phyloP scores from a whole-genome alignment of 2,329 filamentous ascomycete genomes.

The Microdochium bolleyi region DNA sequence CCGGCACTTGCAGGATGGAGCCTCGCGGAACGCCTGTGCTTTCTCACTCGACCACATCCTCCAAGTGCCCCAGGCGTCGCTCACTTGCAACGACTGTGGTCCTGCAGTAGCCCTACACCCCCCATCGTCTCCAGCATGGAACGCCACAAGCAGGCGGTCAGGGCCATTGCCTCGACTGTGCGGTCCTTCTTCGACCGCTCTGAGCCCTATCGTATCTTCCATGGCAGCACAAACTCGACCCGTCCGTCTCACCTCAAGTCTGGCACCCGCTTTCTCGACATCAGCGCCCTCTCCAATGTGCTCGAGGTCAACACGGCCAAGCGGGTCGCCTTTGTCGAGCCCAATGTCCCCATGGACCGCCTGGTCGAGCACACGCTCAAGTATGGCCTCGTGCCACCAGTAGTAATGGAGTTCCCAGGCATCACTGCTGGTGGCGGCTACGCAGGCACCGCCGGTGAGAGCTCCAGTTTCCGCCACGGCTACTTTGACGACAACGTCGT shows the following conservation, averaged over 20 bases:
- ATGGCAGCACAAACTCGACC: slow-evolving; percentile 72
- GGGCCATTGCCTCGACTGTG: slow-evolving; percentile 37
- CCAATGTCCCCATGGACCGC: slow-evolving; percentile 68
- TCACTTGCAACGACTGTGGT: not conserved
- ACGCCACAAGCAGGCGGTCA: slow-evolving; percentile 39
- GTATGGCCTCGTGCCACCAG: slow-evolving; percentile 60
- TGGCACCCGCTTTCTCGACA: slow-evolving; percentile 48
- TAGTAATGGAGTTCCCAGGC: slow-evolving; percentile 71
- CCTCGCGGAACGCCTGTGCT: too few species aligned
- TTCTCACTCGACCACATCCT: not conserved
- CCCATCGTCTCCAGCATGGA: slow-evolving; percentile 29
- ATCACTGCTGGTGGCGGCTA: slow-evolving; percentile 68
- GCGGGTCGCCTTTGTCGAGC: slow-evolving; percentile 60
- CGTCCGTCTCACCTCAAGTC: slow-evolving; percentile 38
- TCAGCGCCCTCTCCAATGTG: slow-evolving; percentile 55
- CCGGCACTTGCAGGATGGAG: too few species aligned
- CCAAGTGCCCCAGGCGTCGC: not conserved
- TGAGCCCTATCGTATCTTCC: slow-evolving; percentile 64
- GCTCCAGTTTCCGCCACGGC: slow-evolving; percentile 60
- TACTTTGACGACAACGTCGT: slow-evolving; percentile 62
- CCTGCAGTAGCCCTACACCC: too few species aligned
- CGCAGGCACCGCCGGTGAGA: slow-evolving; percentile 64
- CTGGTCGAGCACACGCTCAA: slow-evolving; percentile 58
- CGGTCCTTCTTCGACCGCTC: slow-evolving; percentile 37
- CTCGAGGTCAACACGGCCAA: slow-evolving; percentile 48